Conservation (phyloP, 768 basidiomycete species). For the Suillus paluster region DNA sequence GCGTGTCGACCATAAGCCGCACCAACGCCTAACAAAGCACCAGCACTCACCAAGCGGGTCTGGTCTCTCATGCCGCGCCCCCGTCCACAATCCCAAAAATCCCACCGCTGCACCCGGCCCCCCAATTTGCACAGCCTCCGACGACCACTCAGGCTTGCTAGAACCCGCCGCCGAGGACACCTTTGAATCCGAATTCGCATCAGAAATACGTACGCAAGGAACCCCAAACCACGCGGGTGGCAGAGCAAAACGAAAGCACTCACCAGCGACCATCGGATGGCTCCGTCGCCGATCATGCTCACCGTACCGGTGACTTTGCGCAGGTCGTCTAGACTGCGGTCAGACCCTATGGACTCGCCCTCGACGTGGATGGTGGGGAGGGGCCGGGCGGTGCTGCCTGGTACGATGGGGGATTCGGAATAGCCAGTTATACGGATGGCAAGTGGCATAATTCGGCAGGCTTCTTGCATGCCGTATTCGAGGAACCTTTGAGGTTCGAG, state of each 20-base stretch:
- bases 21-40: background rate
- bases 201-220: background rate
- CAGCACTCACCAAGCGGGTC: conserved; percentile 47
- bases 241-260: conserved; percentile 19
- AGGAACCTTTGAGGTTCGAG: conserved; percentile 35
- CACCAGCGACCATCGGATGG: conserved; percentile 57
- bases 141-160: conserved; percentile 49
- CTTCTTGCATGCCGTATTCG: conserved; percentile 42
- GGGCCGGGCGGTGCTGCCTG: conserved; percentile 31
- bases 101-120: conserved; percentile 56
- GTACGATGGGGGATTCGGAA: conserved; percentile 29
- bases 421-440: conserved; percentile 47
- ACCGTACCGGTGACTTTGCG: conserved; percentile 49
- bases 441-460: conserved; percentile 57
- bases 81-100: conserved; percentile 60
- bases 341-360: conserved; percentile 48
- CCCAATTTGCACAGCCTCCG: conserved; percentile 62
- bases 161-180: conserved; percentile 37
- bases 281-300: conserved; percentile 51
- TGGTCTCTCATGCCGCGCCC: conserved; percentile 46
- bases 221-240: background rate
- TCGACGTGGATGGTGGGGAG: conserved; percentile 56
- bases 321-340: conserved; percentile 33
- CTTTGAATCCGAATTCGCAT: conserved; percentile 30
- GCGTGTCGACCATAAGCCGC: background rate